Base-by-base conservation (phyloP, 2,329 filamentous ascomycete species). In the Chaetomium strumarium region DNA sequence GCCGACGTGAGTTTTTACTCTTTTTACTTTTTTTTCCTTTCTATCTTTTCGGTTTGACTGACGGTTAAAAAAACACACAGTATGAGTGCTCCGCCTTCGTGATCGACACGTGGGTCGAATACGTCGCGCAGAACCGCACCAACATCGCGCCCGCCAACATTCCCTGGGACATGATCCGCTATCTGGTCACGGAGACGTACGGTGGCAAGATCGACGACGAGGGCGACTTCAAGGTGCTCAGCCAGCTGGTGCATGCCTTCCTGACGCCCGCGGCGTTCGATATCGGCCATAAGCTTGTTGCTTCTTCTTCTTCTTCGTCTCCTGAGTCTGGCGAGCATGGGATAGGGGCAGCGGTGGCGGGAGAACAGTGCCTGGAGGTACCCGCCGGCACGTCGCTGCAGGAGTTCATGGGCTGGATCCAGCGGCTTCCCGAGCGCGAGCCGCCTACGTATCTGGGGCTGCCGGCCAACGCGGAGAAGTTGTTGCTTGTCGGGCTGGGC, bases 11-110 rank as follows among this genome's bases (percentile, higher is more conserved):
- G 88, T 84, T 60, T 51, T 39, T 84, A 58, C 46, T 31, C 20
- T n/a, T 36, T 31, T 16, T 42, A n/a, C n/a, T 19, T 31, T 14
- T 30, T 42, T 41, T 19, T 33, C 14, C 29, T 42, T 37, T 16
- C 16, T 19, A 33, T 97, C 71, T 70, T 86, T 92, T 80, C 87
- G 86, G 83, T 43, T 60, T 64, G 55, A 31, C 52, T 20, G 66
- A 58, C 55, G 12, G 14, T 53, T 44, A 65, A 72, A 47, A 34
- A 30, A n/a, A n/a, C n/a, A n/a, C n/a, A n/a, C 62, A 93, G 88
- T 97, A 97, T 70, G 92, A 99, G 78, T 99, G 93, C 72, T 96
- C 88, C 42, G 89, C 90, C 50, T 93, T 89, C 69, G 95, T 99
- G 60, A 90, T 97, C 61, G 93, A 99, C 66, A 88, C 86, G 31